Evolutionary conservation across 2,329 filamentous ascomycete genomes (phyloP).

Genomic region (Trichoderma harzianum): DNA sequence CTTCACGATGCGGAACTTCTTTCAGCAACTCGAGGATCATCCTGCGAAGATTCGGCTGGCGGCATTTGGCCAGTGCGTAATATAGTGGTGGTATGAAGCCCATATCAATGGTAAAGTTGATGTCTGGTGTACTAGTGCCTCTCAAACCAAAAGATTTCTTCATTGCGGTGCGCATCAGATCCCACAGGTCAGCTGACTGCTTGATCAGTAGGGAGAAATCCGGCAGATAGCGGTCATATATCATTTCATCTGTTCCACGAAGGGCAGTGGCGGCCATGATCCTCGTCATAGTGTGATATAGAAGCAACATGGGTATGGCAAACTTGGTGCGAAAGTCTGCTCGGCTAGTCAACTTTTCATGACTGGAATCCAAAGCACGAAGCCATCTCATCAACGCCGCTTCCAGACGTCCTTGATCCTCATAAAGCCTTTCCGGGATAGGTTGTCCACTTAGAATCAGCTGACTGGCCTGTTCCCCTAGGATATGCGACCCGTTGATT

Average conservation of each 20-base stretch:
- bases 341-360: not conserved
- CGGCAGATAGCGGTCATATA: not conserved
- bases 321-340: not conserved
- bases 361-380: not conserved
- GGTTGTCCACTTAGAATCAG: not conserved
- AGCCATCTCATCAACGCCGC: not conserved
- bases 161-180: not conserved
- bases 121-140: not conserved
- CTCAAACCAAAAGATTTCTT: not conserved
- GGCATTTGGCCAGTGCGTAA: constrained; percentile 33
- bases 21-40: constrained; percentile 25
- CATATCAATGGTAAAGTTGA: constrained; percentile 25
- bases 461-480: not conserved
- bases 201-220: constrained; percentile 8
- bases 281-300: constrained; percentile 16
- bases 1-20: constrained; percentile 24
- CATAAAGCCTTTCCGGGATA: not conserved
- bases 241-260: constrained; percentile 15
- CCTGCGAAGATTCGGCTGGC: constrained; percentile 28
- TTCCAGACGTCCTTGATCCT: not conserved
- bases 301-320: constrained; percentile 5
- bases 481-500: not conserved
- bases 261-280: constrained; percentile 16
- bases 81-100: constrained; percentile 34
- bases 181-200: constrained; percentile 1